Percentiles rank a stretch among this genome's conserved stretches.
phyloP scores from a whole-genome alignment of 805 yeast species.

The Pichia gijzeniarum region DNA sequence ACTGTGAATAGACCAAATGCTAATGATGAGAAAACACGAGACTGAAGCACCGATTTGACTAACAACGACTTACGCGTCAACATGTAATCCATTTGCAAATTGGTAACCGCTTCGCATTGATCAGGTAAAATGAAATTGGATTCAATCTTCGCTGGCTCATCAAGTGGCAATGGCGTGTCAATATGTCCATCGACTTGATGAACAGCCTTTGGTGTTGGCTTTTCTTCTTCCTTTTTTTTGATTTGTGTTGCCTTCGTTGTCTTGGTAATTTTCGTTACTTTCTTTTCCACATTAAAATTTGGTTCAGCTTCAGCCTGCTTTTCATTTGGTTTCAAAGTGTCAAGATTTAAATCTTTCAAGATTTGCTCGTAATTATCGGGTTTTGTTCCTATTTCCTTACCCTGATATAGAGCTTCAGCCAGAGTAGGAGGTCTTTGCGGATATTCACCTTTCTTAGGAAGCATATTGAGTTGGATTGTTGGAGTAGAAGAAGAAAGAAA shows the following conservation, averaged over 20 bases:
- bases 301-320: not conserved
- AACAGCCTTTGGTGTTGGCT: constrained; percentile 2
- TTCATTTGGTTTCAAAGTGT: constrained; percentile 2
- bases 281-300: too few relatives aligned
- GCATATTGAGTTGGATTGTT: not conserved
- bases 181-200: constrained; percentile 9
- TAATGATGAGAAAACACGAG: constrained; percentile 34
- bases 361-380: constrained; percentile 11
- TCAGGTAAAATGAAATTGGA: constrained; percentile 49
- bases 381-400: constrained; percentile 11
- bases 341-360: constrained; percentile 8
- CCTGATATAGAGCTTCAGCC: constrained; percentile 10
- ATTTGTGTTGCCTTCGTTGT: not conserved
- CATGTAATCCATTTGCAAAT: constrained; percentile 57
- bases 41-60: constrained; percentile 40
- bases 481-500: not conserved
- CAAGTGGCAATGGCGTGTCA: constrained; percentile 41
- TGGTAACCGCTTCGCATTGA: constrained; percentile 51
- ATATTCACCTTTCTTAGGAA: constrained; percentile 14
- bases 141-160: constrained; percentile 46
- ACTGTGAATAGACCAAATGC: constrained; percentile 21
- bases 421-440: constrained; percentile 18
- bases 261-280: not conserved
- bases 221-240: not conserved
- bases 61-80: constrained; percentile 41